Conservation (phyloP, 2,329 filamentous ascomycete species). For the Penicillium expansum region DNA sequence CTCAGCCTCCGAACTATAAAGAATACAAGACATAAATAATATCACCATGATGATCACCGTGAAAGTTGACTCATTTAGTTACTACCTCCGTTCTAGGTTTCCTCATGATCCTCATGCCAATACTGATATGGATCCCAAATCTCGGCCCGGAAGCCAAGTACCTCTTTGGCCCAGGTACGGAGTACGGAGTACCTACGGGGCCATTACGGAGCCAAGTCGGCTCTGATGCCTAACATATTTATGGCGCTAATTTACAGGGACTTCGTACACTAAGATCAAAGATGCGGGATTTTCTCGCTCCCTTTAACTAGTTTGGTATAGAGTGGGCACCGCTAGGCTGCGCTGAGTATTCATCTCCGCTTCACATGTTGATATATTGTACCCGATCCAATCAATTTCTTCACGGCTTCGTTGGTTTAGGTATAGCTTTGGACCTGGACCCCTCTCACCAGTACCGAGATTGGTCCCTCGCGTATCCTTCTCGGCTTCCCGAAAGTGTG, state of each 20-base stretch:
- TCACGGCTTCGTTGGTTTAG: not conserved
- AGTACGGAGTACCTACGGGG: not conserved
- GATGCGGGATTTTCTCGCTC: slow-evolving; percentile 1
- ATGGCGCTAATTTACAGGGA: not conserved
- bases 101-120: not conserved
- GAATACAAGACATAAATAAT: not conserved
- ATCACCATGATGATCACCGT: not conserved
- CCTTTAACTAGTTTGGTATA: not conserved
- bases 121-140: not conserved
- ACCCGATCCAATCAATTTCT: not conserved
- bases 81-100: not conserved
- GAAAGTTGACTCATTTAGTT: not conserved
- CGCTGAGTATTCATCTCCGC: not conserved
- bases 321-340: not conserved
- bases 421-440: not conserved
- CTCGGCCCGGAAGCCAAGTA: slow-evolving; percentile 1
- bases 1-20: not conserved
- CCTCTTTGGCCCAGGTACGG: not conserved
- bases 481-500: slow-evolving; percentile 2
- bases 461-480: not conserved
- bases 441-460: not conserved
- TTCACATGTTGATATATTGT: not conserved
- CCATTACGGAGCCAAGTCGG: not conserved
- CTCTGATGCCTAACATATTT: not conserved
- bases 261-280: not conserved